A percentile compares a stretch with the other conserved stretches of the same genome.
Evolutionary conservation across 352 stramenopile genomes (phyloP).

Genomic region (Pythium periplocum): DNA sequence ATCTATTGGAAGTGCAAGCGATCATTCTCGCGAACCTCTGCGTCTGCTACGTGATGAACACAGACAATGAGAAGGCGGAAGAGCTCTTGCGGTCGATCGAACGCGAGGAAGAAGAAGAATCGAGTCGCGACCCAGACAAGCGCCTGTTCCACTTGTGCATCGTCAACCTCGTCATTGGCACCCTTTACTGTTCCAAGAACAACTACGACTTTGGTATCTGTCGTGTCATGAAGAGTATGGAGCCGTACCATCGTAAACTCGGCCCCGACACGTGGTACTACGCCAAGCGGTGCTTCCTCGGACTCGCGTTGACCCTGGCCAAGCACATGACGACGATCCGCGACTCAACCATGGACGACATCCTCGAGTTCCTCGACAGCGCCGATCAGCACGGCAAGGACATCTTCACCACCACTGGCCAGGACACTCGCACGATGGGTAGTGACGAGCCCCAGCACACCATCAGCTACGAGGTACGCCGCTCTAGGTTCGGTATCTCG

Average conservation of each 20-base stretch:
- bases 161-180: conserved; percentile 97
- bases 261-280: conserved; percentile 95
- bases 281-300: conserved; percentile 94
- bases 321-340: conserved; percentile 96
- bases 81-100: conserved; percentile 94
- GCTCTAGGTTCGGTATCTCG: too few relatives aligned
- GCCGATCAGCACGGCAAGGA: conserved; percentile 90
- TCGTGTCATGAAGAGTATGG: conserved; percentile 92
- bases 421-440: conserved; percentile 17
- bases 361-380: conserved; percentile 91
- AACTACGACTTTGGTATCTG: conserved; percentile 97
- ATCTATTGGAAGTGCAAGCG: conserved; percentile 91
- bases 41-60: conserved; percentile 97
- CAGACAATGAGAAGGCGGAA: conserved; percentile 95
- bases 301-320: conserved; percentile 88
- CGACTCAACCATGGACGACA: conserved; percentile 92
- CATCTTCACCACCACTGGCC: conserved; percentile 83
- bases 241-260: conserved; percentile 96
- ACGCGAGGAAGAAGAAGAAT: conserved; percentile 91
- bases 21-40: conserved; percentile 97
- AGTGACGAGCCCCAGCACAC: conserved; percentile 62
- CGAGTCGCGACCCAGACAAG: conserved; percentile 85
- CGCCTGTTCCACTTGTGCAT: conserved; percentile 95
- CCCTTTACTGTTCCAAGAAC: conserved; percentile 96
- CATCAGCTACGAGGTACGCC: conserved; percentile 87